Base-by-base conservation (phyloP, 768 basidiomycete genomes). In the Tricholoma flavovirens region DNA sequence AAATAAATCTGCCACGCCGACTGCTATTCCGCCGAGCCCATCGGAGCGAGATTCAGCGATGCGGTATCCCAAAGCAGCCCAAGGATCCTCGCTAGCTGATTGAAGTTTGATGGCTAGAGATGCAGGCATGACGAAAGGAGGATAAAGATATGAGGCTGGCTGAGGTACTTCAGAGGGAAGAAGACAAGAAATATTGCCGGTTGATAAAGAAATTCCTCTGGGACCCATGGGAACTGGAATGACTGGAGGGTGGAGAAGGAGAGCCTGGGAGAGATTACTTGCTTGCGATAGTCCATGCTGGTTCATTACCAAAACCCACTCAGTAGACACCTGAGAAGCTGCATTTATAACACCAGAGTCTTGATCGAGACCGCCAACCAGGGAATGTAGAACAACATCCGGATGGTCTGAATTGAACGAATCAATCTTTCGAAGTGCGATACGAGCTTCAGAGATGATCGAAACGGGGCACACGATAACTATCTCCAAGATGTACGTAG, bases 91-190 rank as follows among this genome's bases (percentile, higher is more conserved):
- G 62, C 68, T 46, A 65, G 59, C 30, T 51, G 59, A 36, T 15
- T 57, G 42, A 21, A 59, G 53, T 15, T 60, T 24, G 43, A 61
- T 59, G 9, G 64, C 64, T 10, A 71, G 56, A 14, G 75, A 53
- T 22, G 65, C 57, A 9, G 78, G 78, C 29, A 80, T 59, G 5
- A 84, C 70, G 58, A 88, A 83, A 2, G 87, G 87, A 14, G 88
- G 88, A 2, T 81, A 63, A 2, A 89, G 70, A 65, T 79, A 83
- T 3, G 71, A 65, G 2, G 80, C 83, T 22, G 75, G 65, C 29
- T 72, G 73, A 19, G 70, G 63, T 7, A 58, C 56, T 0, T 64
- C 62, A 8, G 70, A 67, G 5, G 72, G 64, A n/a, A 59, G 51
- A 42, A 76, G 56, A 49, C 67, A 75, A n/a, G 71, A 66, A 33